Conservation (phyloP, 345 rosid species). For the Microcos paniculata region DNA sequence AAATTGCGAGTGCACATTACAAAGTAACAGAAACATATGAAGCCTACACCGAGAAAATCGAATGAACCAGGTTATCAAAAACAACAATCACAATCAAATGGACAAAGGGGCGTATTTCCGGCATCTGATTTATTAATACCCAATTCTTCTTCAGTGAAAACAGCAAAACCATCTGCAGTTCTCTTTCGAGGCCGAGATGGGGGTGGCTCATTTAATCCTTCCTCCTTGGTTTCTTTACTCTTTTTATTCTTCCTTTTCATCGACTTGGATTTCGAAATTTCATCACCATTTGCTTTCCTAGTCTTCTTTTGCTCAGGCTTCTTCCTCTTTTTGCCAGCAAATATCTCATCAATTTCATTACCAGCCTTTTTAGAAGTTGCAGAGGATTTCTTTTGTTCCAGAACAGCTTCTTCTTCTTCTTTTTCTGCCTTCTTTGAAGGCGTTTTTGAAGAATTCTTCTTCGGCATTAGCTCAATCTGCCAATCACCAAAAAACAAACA, state of each 20-base stretch:
- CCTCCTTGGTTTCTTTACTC: constrained; percentile 24
- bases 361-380: constrained; percentile 22
- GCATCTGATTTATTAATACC: constrained; percentile 49
- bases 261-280: constrained; percentile 23
- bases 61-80: constrained; percentile 34
- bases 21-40: not conserved
- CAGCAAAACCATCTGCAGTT: constrained; percentile 52
- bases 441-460: constrained; percentile 32
- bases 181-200: constrained; percentile 39
- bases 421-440: not conserved
- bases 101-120: constrained; percentile 72
- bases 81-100: constrained; percentile 88
- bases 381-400: constrained; percentile 24
- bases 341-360: constrained; percentile 48
- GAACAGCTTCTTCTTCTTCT: constrained; percentile 20
- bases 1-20: not conserved
- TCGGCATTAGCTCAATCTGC: constrained; percentile 25
- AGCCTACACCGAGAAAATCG: not conserved
- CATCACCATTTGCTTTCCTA: constrained; percentile 9
- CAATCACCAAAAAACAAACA: not conserved
- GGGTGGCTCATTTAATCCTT: not conserved
- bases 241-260: constrained; percentile 34
- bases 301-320: not conserved
- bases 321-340: constrained; percentile 43
- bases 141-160: constrained; percentile 74